Conservation (phyloP, 176 grass and related monocot species). For the Triticum dicoccoides region DNA sequence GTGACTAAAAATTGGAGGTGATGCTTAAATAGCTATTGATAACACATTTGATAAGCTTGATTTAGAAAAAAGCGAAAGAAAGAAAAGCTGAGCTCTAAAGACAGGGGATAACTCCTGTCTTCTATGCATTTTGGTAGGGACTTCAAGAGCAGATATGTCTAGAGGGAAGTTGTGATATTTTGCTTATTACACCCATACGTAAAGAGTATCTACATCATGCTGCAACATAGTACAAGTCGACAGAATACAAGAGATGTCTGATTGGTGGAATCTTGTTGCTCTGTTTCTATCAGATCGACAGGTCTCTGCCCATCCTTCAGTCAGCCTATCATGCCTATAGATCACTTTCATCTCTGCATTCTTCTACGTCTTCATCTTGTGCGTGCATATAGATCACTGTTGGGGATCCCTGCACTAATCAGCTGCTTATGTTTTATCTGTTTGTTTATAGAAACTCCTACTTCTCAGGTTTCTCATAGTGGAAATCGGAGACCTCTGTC, state of each 20-base stretch:
- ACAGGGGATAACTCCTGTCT: constrained; percentile 30
- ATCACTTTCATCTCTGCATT: neutral
- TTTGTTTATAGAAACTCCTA: neutral
- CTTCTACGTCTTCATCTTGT: neutral
- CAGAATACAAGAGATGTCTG: neutral
- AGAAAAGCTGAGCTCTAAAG: constrained; percentile 1
- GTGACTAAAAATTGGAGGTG: neutral
- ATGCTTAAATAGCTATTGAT: neutral
- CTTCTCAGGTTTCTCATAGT: neutral
- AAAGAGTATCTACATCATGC: constrained; percentile 9
- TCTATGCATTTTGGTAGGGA: constrained; percentile 31
- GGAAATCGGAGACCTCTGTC: neutral
- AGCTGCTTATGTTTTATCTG: neutral
- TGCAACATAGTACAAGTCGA: neutral
- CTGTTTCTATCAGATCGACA: constrained; percentile 19
- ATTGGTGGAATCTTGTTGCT: constrained; percentile 11
- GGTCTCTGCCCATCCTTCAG: constrained; percentile 6
- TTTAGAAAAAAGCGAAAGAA: neutral
- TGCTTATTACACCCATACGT: constrained; percentile 2
- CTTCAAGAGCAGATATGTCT: constrained; percentile 21
- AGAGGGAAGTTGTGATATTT: constrained; percentile 1
- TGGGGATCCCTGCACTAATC: neutral
- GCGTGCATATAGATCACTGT: neutral
- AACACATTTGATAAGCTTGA: neutral
- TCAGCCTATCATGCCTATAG: neutral